phyloP scores from a whole-genome alignment of 768 basidiomycete genomes.

The Cubamyces lactineus region DNA sequence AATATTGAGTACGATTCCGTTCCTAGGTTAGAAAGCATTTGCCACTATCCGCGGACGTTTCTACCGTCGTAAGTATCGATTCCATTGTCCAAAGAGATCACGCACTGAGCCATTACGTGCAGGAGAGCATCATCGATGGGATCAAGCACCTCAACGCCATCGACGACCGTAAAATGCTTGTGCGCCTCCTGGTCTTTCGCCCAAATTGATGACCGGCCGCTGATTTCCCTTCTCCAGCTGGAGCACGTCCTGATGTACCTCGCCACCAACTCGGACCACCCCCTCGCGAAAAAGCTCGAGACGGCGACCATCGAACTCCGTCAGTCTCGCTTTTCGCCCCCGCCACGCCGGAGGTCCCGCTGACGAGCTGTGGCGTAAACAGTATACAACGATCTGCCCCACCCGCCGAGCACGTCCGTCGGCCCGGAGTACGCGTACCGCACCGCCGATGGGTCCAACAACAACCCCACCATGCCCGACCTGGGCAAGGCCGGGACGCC shows the following conservation, averaged over 20 bases:
- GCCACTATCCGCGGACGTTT: constrained; percentile 40
- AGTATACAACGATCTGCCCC: constrained; percentile 85
- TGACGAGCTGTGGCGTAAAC: not conserved
- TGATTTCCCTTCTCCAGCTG: constrained; percentile 46
- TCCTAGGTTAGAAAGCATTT: constrained; percentile 50
- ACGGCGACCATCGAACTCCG: constrained; percentile 52
- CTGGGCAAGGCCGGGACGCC: constrained; percentile 80
- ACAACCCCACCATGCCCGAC: constrained; percentile 70
- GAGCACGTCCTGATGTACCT: constrained; percentile 71
- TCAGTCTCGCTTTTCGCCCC: constrained; percentile 41
- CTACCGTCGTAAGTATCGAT: constrained; percentile 44
- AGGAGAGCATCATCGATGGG: constrained; percentile 67
- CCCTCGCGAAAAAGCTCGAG: constrained; percentile 43
- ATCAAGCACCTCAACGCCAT: constrained; percentile 61
- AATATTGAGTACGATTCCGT: not conserved
- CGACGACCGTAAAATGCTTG: constrained; percentile 79
- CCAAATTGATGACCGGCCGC: not conserved
- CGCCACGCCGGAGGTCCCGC: too few species aligned
- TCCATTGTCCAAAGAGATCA: not conserved
- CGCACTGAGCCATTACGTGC: not conserved
- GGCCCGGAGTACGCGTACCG: constrained; percentile 69
- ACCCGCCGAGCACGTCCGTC: constrained; percentile 74
- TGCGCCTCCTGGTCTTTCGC: constrained; percentile 38
- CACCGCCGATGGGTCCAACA: constrained; percentile 74
- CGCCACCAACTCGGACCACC: constrained; percentile 56